Conservation (phyloP, 83 land plant species). For the Diphasiastrum complanatum region DNA sequence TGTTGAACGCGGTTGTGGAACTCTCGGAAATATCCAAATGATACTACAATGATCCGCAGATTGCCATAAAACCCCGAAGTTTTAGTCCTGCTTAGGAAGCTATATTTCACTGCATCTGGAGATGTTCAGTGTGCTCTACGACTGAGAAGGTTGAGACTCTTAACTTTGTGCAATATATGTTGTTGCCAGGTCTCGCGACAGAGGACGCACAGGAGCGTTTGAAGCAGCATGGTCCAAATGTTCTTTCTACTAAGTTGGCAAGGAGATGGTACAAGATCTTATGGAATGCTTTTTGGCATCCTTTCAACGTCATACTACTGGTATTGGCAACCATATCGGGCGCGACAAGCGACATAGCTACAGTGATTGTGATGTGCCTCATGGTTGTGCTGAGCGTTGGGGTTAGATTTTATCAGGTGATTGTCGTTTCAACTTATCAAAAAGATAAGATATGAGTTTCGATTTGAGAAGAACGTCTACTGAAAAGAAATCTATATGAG, state of each 20-base stretch:
- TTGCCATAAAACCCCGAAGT: too few relatives aligned
- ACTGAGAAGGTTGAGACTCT: too few relatives aligned
- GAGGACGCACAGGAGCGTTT: slow-evolving; percentile 44
- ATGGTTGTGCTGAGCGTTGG: slow-evolving; percentile 47
- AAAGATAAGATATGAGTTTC: background rate
- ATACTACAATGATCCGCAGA: too few relatives aligned
- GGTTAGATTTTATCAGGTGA: slow-evolving; percentile 51
- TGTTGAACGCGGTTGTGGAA: too few relatives aligned
- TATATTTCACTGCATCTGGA: too few relatives aligned
- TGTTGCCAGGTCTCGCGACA: slow-evolving; percentile 46
- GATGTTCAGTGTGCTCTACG: too few relatives aligned
- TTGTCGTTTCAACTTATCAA: too few relatives aligned
- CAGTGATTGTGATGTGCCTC: slow-evolving; percentile 43
- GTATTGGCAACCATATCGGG: slow-evolving; percentile 45
- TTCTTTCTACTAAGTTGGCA: slow-evolving; percentile 26
- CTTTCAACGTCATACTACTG: slow-evolving; percentile 48
- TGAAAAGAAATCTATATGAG: background rate
- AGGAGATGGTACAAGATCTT: slow-evolving; percentile 46
- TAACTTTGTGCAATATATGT: too few relatives aligned
- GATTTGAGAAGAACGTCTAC: background rate
- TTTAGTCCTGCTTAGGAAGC: too few relatives aligned
- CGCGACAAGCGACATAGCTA: slow-evolving; percentile 32
- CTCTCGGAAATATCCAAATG: too few relatives aligned
- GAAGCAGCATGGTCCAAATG: slow-evolving; percentile 44
- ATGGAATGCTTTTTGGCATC: slow-evolving; percentile 47